Conservation (phyloP, 345 rosid species). For the Heritiera fomes region DNA sequence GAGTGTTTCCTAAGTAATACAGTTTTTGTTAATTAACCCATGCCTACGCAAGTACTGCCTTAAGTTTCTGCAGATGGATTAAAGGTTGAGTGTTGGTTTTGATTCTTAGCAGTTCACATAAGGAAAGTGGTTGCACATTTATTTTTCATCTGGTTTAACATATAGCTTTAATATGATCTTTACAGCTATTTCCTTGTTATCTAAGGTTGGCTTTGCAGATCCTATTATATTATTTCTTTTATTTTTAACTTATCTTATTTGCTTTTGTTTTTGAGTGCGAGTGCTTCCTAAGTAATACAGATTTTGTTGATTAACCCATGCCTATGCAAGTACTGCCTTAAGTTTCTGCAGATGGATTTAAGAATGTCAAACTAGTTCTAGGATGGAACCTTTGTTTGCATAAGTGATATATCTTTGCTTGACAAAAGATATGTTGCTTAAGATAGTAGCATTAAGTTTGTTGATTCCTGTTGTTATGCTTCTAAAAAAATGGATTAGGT, state of each 20-base stretch:
- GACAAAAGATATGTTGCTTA: slow-evolving; percentile 9
- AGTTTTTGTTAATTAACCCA: neutral
- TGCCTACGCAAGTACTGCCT: neutral
- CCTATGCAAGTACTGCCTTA: neutral
- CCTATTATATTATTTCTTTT: neutral
- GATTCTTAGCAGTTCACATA: slow-evolving; percentile 13
- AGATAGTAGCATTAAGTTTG: slow-evolving; percentile 5
- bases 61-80: slow-evolving; percentile 13
- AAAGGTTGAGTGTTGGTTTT: slow-evolving; percentile 10
- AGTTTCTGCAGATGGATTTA: slow-evolving; percentile 13
- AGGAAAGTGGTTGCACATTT: slow-evolving; percentile 14
- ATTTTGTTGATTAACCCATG: neutral
- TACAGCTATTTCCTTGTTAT: neutral
- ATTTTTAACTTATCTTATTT: neutral
- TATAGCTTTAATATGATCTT: slow-evolving; percentile 15
- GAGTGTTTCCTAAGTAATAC: neutral
- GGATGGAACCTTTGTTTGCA: slow-evolving; percentile 15
- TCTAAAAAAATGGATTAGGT: slow-evolving; percentile 52
- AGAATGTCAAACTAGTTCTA: neutral
- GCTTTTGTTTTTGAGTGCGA: neutral
- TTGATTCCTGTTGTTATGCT: slow-evolving; percentile 9
- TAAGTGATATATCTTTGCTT: slow-evolving; percentile 7
- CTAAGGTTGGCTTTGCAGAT: slow-evolving; percentile 7
- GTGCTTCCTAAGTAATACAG: neutral
- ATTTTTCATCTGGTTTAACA: slow-evolving; percentile 10